Conservation (phyloP, 1,284 basidiomycete genomes). For the Phylloboletellus chloephorus region DNA sequence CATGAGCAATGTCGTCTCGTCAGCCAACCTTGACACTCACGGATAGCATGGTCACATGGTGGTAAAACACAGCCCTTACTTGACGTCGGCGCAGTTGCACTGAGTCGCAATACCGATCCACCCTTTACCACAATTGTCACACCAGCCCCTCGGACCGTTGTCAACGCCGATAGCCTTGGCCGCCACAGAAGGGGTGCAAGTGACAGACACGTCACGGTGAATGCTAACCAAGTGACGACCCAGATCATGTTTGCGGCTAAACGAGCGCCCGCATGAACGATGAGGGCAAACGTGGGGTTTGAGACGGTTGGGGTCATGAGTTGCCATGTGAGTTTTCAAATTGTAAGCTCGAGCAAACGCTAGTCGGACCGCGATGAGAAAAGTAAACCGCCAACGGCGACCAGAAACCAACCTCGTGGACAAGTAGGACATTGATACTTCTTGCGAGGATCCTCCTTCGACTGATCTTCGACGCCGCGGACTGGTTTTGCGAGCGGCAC, state of each 20-base stretch:
- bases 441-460: constrained; percentile 59
- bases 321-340: constrained; percentile 85
- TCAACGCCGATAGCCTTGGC: constrained; percentile 57
- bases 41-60: constrained; percentile 18
- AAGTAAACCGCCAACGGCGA: not conserved
- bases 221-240: constrained; percentile 83
- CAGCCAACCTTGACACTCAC: constrained; percentile 15
- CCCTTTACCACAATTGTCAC: constrained; percentile 68
- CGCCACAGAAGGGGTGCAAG: constrained; percentile 36
- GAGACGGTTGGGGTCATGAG: constrained; percentile 80
- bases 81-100: constrained; percentile 64
- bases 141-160: constrained; percentile 59
- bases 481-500: constrained; percentile 39
- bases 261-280: constrained; percentile 75
- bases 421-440: constrained; percentile 72
- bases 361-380: constrained; percentile 22
- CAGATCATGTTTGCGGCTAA: constrained; percentile 86
- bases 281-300: constrained; percentile 84
- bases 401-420: constrained; percentile 50
- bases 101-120: constrained; percentile 51
- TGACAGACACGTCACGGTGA: constrained; percentile 62
- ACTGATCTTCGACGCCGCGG: constrained; percentile 36
- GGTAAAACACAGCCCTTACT: constrained; percentile 38
- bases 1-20: constrained; percentile 6
- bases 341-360: constrained; percentile 90